phyloP scores from a whole-genome alignment of 371 early-diverging fungal genomes.

The Rhizopus microsporus region DNA sequence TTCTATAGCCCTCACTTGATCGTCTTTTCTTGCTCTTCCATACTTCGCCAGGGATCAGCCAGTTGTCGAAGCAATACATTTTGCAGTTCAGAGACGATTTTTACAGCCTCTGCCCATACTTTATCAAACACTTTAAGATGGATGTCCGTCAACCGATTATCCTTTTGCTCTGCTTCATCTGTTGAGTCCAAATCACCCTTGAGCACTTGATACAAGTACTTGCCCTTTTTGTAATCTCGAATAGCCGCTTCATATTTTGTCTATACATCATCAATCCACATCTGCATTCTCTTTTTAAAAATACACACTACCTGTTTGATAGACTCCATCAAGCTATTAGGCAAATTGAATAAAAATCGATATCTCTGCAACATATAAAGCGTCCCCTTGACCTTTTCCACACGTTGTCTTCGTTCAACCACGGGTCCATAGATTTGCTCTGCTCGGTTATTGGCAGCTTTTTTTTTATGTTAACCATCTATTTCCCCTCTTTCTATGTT shows the following conservation, averaged over 20 bases:
- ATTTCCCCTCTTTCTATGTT: neutral
- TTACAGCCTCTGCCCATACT: slow-evolving; percentile 91
- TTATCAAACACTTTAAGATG: slow-evolving; percentile 89
- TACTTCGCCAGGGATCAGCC: slow-evolving; percentile 74
- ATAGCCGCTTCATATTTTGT: slow-evolving; percentile 89
- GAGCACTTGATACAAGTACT: slow-evolving; percentile 60
- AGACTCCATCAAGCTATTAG: slow-evolving; percentile 80
- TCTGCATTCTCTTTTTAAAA: neutral
- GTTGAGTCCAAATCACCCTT: slow-evolving; percentile 32
- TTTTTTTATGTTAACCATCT: neutral
- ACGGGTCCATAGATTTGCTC: slow-evolving; percentile 87
- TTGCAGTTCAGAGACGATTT: slow-evolving; percentile 74
- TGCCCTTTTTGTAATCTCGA: slow-evolving; percentile 95
- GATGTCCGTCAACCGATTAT: slow-evolving; percentile 49
- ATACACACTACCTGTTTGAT: slow-evolving; percentile 64
- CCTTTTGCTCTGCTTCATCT: slow-evolving; percentile 17
- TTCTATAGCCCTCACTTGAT: slow-evolving; percentile 63
- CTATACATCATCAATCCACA: slow-evolving; percentile 36
- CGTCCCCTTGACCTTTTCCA: slow-evolving; percentile 89
- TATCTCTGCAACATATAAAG: slow-evolving; percentile 89
- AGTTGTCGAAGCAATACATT: slow-evolving; percentile 75
- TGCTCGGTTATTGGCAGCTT: slow-evolving; percentile 72
- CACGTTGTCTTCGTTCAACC: slow-evolving; percentile 79
- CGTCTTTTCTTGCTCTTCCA: slow-evolving; percentile 90
- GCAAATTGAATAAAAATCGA: slow-evolving; percentile 93